Conservation (phyloP, 139 green algal species). For the Monoraphidium neglectum region DNA sequence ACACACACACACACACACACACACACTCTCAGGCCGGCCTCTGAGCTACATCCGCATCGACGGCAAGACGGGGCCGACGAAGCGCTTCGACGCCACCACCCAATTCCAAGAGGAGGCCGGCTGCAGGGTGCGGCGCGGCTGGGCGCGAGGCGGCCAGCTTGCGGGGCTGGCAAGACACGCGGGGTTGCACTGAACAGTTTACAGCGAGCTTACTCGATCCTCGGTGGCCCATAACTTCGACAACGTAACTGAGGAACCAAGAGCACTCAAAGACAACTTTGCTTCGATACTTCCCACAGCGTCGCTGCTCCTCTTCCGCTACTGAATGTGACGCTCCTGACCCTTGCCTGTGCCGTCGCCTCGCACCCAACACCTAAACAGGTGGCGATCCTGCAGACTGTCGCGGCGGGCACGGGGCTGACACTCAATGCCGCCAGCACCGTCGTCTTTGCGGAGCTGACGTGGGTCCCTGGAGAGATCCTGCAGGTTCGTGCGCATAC, state of each 20-base stretch:
- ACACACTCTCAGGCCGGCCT: neutral
- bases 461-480: conserved; percentile 74
- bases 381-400: conserved; percentile 74
- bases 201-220: too few species aligned
- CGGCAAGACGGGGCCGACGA: conserved; percentile 50
- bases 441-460: conserved; percentile 63
- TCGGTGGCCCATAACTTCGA: too few species aligned
- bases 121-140: conserved; percentile 32
- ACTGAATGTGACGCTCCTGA: too few species aligned
- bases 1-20: neutral
- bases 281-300: too few species aligned
- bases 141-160: neutral
- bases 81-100: conserved; percentile 53
- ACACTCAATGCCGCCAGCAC: conserved; percentile 72
- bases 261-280: too few species aligned
- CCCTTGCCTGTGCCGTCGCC: too few species aligned
- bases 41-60: conserved; percentile 86
- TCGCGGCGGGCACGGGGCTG: conserved; percentile 79
- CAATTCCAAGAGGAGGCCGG: conserved; percentile 56
- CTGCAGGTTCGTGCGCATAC: conserved; percentile 30
- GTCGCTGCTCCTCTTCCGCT: too few species aligned
- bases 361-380: conserved; percentile 1
- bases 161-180: neutral
- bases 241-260: too few species aligned
- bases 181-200: neutral